Percentiles rank a stretch among this genome's conserved stretches.
phyloP scores from a whole-genome alignment of 1,284 basidiomycete species.

The Xanthoconium separans region DNA sequence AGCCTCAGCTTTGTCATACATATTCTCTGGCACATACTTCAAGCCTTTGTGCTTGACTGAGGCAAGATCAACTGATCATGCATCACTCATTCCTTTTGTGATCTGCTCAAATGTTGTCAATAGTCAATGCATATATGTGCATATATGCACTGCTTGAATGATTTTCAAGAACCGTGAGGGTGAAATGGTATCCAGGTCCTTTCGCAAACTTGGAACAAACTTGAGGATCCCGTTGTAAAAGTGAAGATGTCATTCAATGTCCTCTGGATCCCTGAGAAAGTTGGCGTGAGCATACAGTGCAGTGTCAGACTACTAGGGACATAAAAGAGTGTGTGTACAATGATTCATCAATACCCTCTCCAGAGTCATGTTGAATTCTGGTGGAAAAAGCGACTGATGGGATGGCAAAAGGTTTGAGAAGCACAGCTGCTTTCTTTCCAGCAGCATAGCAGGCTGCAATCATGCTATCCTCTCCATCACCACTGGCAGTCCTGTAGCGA shows the following conservation, averaged over 20 bases:
- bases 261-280: too few relatives aligned
- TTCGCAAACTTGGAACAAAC: neutral
- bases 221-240: neutral
- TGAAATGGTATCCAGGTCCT: neutral
- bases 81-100: neutral
- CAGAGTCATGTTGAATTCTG: too few relatives aligned
- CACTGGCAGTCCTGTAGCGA: too few relatives aligned
- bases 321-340: too few relatives aligned
- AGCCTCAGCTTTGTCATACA: neutral
- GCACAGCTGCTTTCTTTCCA: too few relatives aligned
- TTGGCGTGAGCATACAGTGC: too few relatives aligned
- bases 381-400: too few relatives aligned
- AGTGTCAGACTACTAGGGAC: too few relatives aligned
- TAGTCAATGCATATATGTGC: neutral
- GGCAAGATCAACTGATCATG: neutral
- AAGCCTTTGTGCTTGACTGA: slow-evolving; percentile 2
- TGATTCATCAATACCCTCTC: too few relatives aligned
- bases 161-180: neutral
- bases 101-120: neutral
- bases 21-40: neutral
- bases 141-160: neutral
- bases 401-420: too few relatives aligned
- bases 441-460: too few relatives aligned
- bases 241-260: neutral
- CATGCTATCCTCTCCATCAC: too few relatives aligned